Conservation (phyloP, 768 basidiomycete species). For the Collybia nuda region DNA sequence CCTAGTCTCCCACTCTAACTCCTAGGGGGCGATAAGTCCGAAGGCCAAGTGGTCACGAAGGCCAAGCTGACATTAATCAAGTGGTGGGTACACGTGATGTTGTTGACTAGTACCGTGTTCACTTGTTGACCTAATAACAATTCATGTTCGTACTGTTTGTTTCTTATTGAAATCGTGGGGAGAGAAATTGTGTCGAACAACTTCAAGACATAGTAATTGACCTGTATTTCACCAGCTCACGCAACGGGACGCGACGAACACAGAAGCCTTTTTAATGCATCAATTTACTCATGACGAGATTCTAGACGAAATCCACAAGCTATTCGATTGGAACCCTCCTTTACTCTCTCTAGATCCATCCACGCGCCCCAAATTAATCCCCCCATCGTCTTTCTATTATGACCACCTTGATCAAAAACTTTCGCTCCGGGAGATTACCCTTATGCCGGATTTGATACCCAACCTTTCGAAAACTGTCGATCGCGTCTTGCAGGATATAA, state of each 20-base stretch:
- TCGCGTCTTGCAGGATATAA: background rate
- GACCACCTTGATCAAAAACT: constrained; percentile 8
- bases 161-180: too few relatives aligned
- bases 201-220: too few relatives aligned
- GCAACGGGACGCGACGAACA: background rate
- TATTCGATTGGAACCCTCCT: constrained; percentile 1
- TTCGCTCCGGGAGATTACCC: background rate
- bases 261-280: background rate
- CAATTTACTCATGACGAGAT: background rate
- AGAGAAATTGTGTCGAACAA: too few relatives aligned
- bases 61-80: too few relatives aligned
- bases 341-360: background rate
- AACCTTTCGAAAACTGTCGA: background rate
- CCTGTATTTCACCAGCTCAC: background rate
- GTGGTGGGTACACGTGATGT: too few relatives aligned
- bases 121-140: too few relatives aligned
- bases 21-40: too few relatives aligned
- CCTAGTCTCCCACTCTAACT: too few relatives aligned
- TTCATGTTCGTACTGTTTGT: too few relatives aligned
- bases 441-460: background rate
- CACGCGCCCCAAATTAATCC: background rate
- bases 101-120: too few relatives aligned
- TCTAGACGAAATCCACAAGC: background rate
- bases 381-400: constrained; percentile 7
- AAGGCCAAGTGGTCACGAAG: too few relatives aligned